Percentiles rank a stretch among this genome's conserved stretches.
Evolutionary conservation across 768 basidiomycete genomes (phyloP).

Genomic region (Paxillus involutus): DNA sequence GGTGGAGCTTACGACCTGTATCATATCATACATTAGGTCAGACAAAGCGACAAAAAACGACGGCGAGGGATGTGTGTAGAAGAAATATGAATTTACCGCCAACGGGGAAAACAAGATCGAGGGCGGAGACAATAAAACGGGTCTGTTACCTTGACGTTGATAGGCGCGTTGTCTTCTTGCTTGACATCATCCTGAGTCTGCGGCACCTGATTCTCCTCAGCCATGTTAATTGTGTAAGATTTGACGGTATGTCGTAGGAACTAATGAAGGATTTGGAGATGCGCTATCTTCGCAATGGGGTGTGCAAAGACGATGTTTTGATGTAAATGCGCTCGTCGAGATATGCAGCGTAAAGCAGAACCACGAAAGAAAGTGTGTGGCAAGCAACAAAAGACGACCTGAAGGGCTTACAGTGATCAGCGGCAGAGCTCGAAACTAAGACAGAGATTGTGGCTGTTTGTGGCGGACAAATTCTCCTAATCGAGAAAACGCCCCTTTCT

Average conservation of each 20-base stretch:
- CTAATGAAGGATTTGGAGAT: not conserved
- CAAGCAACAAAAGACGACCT: no score
- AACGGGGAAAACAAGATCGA: not conserved
- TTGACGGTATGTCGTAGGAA: not conserved
- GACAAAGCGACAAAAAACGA: not conserved
- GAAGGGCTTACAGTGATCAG: not conserved
- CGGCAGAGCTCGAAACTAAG: not conserved
- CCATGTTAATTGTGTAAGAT: constrained; percentile 38
- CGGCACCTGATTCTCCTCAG: constrained; percentile 48
- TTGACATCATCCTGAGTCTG: constrained; percentile 47
- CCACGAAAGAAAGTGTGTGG: not conserved
- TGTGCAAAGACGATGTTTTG: not conserved
- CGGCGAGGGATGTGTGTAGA: no score
- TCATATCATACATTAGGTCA: not conserved
- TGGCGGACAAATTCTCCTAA: constrained; percentile 1
- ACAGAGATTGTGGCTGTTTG: constrained; percentile 8
- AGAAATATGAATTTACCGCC: no score
- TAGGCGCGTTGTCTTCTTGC: constrained; percentile 57
- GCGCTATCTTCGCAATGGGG: no score
- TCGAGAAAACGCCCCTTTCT: not conserved
- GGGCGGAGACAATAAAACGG: not conserved
- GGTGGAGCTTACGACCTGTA: constrained; percentile 67
- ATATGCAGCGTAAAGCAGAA: not conserved
- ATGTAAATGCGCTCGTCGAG: not conserved
- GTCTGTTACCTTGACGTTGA: constrained; percentile 72